Evolutionary conservation across 306 rosid genomes (phyloP).

Genomic region (Dalbergia cochinchinensis): DNA sequence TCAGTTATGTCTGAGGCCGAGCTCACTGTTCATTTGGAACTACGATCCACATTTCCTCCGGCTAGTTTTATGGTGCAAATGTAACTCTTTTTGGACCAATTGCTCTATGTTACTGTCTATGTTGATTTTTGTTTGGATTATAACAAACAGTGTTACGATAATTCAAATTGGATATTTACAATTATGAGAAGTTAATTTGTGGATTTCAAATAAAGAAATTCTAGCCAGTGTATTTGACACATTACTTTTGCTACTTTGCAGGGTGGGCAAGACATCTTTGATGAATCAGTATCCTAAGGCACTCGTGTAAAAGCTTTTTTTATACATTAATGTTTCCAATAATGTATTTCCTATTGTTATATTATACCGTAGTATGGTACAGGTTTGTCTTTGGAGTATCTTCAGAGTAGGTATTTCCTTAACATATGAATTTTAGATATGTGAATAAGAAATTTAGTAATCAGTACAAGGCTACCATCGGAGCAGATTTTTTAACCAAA

Average conservation of each 20-base stretch:
- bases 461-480: slow-evolving; percentile 98
- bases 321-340: not conserved
- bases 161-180: not conserved
- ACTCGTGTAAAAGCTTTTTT: not conserved
- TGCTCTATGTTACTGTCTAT: not conserved
- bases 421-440: slow-evolving; percentile 67
- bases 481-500: slow-evolving; percentile 96
- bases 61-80: not conserved
- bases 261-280: slow-evolving; percentile 99
- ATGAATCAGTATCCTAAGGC: slow-evolving; percentile 97
- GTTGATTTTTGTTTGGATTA: slow-evolving; percentile 29
- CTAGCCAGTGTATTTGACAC: slow-evolving; percentile 13
- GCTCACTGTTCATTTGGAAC: not conserved
- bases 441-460: slow-evolving; percentile 98
- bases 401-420: slow-evolving; percentile 42
- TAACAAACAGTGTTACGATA: not conserved
- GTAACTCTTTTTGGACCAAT: not conserved
- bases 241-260: slow-evolving; percentile 54
- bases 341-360: not conserved
- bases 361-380: not conserved
- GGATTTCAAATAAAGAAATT: not conserved
- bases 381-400: not conserved
- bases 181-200: slow-evolving; percentile 36
- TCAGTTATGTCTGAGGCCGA: not conserved
- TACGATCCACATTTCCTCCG: slow-evolving; percentile 8